Conservation (phyloP, 345 rosid species). For the Eucalyptus sp. region DNA sequence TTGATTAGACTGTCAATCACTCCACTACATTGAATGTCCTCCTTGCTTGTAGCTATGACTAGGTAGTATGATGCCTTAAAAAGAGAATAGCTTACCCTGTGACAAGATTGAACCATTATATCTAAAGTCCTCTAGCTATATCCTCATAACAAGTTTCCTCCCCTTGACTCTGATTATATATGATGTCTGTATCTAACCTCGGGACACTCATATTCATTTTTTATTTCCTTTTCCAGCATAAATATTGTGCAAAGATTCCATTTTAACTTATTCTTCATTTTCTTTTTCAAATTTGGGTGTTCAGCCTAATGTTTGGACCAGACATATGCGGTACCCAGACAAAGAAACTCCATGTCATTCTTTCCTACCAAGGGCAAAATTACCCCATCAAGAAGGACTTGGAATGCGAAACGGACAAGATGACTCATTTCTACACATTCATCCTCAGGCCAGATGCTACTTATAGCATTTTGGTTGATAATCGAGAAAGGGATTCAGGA, state of each 20-base stretch:
- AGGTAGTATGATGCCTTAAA: not conserved
- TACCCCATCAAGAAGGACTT: constrained; percentile 81
- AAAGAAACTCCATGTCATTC: constrained; percentile 79
- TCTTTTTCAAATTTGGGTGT: not conserved
- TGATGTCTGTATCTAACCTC: not conserved
- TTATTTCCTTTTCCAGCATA: not conserved
- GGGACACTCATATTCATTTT: not conserved
- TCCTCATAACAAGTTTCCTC: not conserved
- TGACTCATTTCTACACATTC: constrained; percentile 90
- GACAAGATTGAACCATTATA: not conserved
- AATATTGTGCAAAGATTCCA: not conserved
- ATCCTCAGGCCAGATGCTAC: constrained; percentile 88
- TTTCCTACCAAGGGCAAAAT: constrained; percentile 94
- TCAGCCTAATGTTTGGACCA: constrained; percentile 97
- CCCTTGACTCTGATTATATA: not conserved
- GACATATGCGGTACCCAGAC: constrained; percentile 90
- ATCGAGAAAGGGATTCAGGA: constrained; percentile 80
- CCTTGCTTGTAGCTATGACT: not conserved
- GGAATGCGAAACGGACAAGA: constrained; percentile 89
- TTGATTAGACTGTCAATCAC: not conserved
- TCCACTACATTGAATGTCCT: not conserved
- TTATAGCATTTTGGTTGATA: constrained; percentile 74
- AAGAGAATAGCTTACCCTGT: not conserved
- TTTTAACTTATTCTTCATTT: not conserved
- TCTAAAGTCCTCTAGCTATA: not conserved